Conservation (phyloP, 179 eudicot genomes). For the Dionaea muscipula region DNA sequence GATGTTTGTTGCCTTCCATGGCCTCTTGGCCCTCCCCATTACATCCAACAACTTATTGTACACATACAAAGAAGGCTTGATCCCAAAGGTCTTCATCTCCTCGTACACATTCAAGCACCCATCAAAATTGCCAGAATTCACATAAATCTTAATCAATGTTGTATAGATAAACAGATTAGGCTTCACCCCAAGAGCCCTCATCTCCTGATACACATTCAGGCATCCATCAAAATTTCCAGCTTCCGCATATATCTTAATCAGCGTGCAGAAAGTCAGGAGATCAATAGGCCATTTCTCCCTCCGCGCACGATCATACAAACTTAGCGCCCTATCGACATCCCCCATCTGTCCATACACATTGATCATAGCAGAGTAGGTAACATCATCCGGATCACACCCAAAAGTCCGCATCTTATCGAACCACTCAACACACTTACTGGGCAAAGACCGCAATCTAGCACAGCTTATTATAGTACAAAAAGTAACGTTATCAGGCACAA, state of each 20-base stretch:
- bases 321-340: conserved; percentile 53
- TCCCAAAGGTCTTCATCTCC: conserved; percentile 79
- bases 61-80: conserved; percentile 42
- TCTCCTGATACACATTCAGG: conserved; percentile 83
- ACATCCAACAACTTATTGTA: conserved; percentile 65
- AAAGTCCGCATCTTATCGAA: conserved; percentile 65
- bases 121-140: conserved; percentile 59
- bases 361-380: conserved; percentile 73
- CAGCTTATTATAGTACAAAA: conserved; percentile 82
- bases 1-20: conserved; percentile 79
- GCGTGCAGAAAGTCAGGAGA: conserved; percentile 53
- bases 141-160: conserved; percentile 53
- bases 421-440: conserved; percentile 60
- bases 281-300: conserved; percentile 65
- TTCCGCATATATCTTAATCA: conserved; percentile 58
- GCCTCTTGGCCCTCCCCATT: conserved; percentile 87
- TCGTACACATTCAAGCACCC: conserved; percentile 87
- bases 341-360: conserved; percentile 78
- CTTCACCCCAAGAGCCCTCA: conserved; percentile 72
- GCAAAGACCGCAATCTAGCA: conserved; percentile 48
- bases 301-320: conserved; percentile 71
- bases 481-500: conserved; percentile 67
- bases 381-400: conserved; percentile 60
- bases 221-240: conserved; percentile 77
- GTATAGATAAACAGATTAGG: conserved; percentile 52